Evolutionary conservation across 306 rosid genomes (phyloP), one percentile per base, ranked within the genome.

Genomic region (Begonia fuchsioides): DNA sequence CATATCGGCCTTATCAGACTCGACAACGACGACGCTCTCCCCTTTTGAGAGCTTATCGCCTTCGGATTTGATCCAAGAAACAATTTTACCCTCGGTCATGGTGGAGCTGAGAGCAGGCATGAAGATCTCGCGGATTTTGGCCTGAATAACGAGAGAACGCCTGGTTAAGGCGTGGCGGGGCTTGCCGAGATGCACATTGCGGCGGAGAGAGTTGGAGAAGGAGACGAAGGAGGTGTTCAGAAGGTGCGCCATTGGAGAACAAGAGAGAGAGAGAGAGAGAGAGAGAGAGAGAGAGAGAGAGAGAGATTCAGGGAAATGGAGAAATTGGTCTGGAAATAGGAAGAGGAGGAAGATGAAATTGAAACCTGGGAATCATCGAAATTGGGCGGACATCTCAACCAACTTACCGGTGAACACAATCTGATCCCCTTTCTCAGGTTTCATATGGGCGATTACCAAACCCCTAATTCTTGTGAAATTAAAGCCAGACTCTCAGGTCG

Each of bases 41-140:
- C 98, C 98, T 55, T 85, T 92, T 65, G 87, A 60, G 56, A 92
- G 87, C 73, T 69, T 79, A 47, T 92, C 98, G 43, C 98, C 98
- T 57, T 92, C 96, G 17, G 96, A 82, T 61, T 82, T 92, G 59
- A 78, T 64, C 98, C 98, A 92, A 0, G 98, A 85, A 2, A 92
- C 94, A 63, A 92, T 92, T 68, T 85, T 92, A 0, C 98, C 98
- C 64, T 85, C 98, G 0, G 96, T 85, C 96, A 92, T 92, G 20
- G 98, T 92, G 19, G 98, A 92, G 64, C 98, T 92, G 6, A 92
- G 79, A 0, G 96, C 98, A 6, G 98, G 98, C 98, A 92, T 92
- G 77, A 92, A 85, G 47, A 92, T 92, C 67, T 92, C 98, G 2
- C 98, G 85, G 81, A 92, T 85, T 86, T 79, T 92, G n/a, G 96